A percentile compares a stretch with the other conserved stretches of the same genome.
Evolutionary conservation across 371 early-diverging fungal genomes (phyloP).

Genomic region (Mucor circinelloides): DNA sequence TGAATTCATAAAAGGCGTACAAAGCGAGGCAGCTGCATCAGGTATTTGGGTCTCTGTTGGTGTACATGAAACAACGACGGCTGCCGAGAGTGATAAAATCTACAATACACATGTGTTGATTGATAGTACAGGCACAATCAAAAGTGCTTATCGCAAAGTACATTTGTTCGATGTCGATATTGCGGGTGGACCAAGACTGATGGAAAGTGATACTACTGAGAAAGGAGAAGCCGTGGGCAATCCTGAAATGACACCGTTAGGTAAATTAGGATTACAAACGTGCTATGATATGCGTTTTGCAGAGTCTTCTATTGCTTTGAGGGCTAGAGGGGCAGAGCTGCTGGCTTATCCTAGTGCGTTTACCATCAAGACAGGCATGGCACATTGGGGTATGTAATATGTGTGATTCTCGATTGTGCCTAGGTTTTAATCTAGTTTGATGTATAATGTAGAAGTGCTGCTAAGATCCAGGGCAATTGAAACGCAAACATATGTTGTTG

Average conservation of each 20-base stretch:
- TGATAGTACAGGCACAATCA: conserved; percentile 58
- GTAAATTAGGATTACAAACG: conserved; percentile 68
- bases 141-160: conserved; percentile 70
- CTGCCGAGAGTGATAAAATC: conserved; percentile 17
- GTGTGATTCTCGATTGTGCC: too few relatives aligned
- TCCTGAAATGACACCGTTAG: conserved; percentile 71
- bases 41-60: conserved; percentile 80
- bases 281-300: conserved; percentile 90
- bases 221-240: conserved; percentile 54
- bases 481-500: conserved; percentile 72
- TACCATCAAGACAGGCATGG: conserved; percentile 79
- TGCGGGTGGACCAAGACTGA: conserved; percentile 57
- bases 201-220: conserved; percentile 67
- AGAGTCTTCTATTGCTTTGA: conserved; percentile 63
- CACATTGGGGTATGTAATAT: conserved; percentile 77
- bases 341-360: conserved; percentile 88
- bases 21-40: conserved; percentile 55
- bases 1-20: conserved; percentile 60
- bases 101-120: conserved; percentile 78
- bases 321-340: conserved; percentile 69
- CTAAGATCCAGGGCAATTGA: conserved; percentile 87
- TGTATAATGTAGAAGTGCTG: conserved; percentile 56
- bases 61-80: conserved; percentile 56
- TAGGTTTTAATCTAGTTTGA: neutral
- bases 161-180: conserved; percentile 83